Conservation (phyloP, 208 protist species). For the Leishmania major region DNA sequence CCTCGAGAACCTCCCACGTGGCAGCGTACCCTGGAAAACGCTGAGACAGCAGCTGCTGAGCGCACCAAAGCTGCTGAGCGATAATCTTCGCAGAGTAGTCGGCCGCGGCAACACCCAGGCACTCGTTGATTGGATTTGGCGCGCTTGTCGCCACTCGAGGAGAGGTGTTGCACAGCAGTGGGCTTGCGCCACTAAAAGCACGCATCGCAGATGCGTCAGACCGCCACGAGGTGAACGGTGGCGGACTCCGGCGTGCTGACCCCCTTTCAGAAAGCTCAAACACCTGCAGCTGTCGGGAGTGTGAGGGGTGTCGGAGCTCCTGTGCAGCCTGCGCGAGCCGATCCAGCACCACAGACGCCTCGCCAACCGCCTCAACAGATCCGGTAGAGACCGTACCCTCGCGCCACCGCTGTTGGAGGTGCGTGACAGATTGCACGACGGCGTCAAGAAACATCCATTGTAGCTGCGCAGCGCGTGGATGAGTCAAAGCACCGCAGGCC, state of each 20-base stretch:
- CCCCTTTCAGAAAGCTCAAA: slow-evolving; percentile 11
- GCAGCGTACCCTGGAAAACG: slow-evolving; percentile 38
- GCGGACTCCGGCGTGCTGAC: slow-evolving; percentile 7
- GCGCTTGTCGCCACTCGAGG: neutral
- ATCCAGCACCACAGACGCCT: slow-evolving; percentile 15
- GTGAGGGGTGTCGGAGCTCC: neutral
- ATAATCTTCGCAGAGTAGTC: slow-evolving; percentile 31
- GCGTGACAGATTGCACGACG: slow-evolving; percentile 8
- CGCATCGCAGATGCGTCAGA: neutral
- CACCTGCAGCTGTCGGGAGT: slow-evolving; percentile 19
- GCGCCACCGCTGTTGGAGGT: slow-evolving; percentile 2
- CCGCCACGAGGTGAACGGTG: slow-evolving; percentile 19
- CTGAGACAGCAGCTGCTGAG: slow-evolving; percentile 38
- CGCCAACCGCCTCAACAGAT: slow-evolving; percentile 6
- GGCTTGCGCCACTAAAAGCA: neutral
- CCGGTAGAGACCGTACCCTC: neutral
- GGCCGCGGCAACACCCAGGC: slow-evolving; percentile 18
- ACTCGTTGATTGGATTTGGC: slow-evolving; percentile 5
- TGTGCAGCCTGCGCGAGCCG: slow-evolving; percentile 12
- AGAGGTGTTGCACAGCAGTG: neutral
- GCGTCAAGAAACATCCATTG: slow-evolving; percentile 27
- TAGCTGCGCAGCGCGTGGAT: slow-evolving; percentile 19
- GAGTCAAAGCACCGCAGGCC: slow-evolving; percentile 26
- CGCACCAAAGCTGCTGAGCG: slow-evolving; percentile 46
- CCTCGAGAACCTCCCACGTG: slow-evolving; percentile 37